Base-by-base conservation (phyloP, 1,284 basidiomycete genomes). In the Pseudomicrostroma phylloplanum region DNA sequence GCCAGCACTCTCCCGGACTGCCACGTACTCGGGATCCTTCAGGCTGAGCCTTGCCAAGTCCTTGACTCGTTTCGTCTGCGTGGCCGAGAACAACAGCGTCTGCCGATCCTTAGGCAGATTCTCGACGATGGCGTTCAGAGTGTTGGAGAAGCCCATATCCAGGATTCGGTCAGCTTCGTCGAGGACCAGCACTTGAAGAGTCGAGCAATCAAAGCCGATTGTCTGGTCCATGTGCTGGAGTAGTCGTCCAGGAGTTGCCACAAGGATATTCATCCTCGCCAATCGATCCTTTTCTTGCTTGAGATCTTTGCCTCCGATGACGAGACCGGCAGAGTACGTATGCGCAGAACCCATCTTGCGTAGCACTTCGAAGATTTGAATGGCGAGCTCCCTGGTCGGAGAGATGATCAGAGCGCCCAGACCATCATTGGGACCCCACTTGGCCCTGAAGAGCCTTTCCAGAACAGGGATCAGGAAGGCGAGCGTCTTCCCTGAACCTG, bases 201-300 rank as follows among this genome's bases (percentile, higher is more conserved):
- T 91, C 68, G 90, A 88, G 42, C 87, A 87, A 65, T 94, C 92
- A 72, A 98, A 96, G 1, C 92, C 92, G 56, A 92, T 86, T 0
- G 96, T 97, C 81, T 97, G 92, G 78, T 98, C 96, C 87, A 98
- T 90, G 80, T 98, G 96, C 77, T 99, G 96, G 59, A 98, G 82
- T 36, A 98, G 82, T 59, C 96, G 85, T 17, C 94, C 96, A 0
- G 94, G 94, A 1, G 96, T 97, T 1, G 94, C 93, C 21, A 98
- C 90, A 26, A 98, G 85, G 64, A 98, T 96, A 77, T 98, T 98
- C 92, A 98, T 97, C 56, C 90, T 85, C 13, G 87, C 85, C 51
- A 98, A 79, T 13, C 96, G 70, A 55, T 73, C 74, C 60, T 87
- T 84, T 79, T 98, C 96, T 70, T 94, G 92, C 79, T 92, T 93